Conservation (phyloP, 495 filamentous ascomycete genomes). For the Ascobolus immersus region DNA sequence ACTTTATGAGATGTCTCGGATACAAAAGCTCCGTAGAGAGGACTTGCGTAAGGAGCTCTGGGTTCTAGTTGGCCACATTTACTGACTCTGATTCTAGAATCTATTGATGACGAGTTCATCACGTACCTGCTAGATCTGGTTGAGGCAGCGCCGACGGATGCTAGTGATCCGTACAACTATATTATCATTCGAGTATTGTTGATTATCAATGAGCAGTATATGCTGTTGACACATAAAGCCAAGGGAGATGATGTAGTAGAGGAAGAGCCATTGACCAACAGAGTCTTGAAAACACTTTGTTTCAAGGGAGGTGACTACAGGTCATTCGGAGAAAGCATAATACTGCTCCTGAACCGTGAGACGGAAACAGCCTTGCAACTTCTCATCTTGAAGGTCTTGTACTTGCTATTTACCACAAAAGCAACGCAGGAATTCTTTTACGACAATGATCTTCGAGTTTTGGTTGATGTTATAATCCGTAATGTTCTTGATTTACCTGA, state of each 20-base stretch:
- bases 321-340: constrained; percentile 95
- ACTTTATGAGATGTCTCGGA: constrained; percentile 88
- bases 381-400: constrained; percentile 81
- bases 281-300: constrained; percentile 71
- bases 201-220: constrained; percentile 94
- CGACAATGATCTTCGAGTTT: constrained; percentile 81
- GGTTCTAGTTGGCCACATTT: background rate
- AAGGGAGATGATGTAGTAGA: constrained; percentile 27
- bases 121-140: constrained; percentile 66
- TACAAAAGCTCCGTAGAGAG: constrained; percentile 52
- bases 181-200: constrained; percentile 83
- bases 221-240: constrained; percentile 42
- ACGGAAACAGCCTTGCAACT: constrained; percentile 77
- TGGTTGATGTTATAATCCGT: constrained; percentile 86
- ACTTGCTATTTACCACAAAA: constrained; percentile 74
- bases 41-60: constrained; percentile 35
- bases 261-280: constrained; percentile 47
- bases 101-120: constrained; percentile 62
- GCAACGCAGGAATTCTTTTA: constrained; percentile 95
- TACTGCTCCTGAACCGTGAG: constrained; percentile 84
- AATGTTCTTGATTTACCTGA: constrained; percentile 81
- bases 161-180: constrained; percentile 87
- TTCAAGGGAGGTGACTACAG: constrained; percentile 55
- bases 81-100: constrained; percentile 4
- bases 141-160: constrained; percentile 70